Evolutionary conservation across 306 rosid genomes (phyloP), one percentile per base, ranked within the genome.

Genomic region (Styphnolobium japonicum): DNA sequence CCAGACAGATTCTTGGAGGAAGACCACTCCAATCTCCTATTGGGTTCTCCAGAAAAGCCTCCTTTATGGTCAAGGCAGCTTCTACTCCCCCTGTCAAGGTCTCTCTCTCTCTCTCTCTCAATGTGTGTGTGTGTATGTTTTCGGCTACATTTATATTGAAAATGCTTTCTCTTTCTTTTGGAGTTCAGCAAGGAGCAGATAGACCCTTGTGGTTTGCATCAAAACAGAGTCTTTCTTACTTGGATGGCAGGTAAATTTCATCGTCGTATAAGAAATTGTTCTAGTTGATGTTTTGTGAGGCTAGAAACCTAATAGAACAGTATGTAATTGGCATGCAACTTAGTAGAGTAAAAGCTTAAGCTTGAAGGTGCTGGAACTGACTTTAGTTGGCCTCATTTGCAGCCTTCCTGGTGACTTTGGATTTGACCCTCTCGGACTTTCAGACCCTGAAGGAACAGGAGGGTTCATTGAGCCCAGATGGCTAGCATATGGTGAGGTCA

Each of bases 391-490:
- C 55, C 31, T 46, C 6, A 19, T 56, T 49, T 79, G 73, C 85
- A 92, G 97, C 81, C 91, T 95, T n/a, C 98, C 98, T 0, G 98
- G 98, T 9, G 98, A 95, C 89, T 95, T 0, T 48, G 97, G 98
- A 76, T 95, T 95, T 43, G 98, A 95, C 55, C 98, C 98, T 53
- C 73, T 92, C 25, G 98, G 98, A 7, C 93, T 95, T 2, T 95
- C 98, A n/a, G 98, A 95, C 80, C 98, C 98, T 2, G 98, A 95
- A 74, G 98, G 98, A 60, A 84, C 97, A 10, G 98, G 98, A 77
- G 98, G 98, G 72, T 95, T 95, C 88, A 92, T 95, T 5, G 98
- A 95, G 78, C 98, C 98, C 0, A 91, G 48, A 85, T 95, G 98
- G 98, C 76, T 95, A 52, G 98, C 98, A 14, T 95, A 95, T 27